A percentile compares a stretch with the other conserved stretches of the same genome.
Evolutionary conservation across 495 filamentous ascomycete genomes (phyloP).

Genomic region (Neurospora africana): DNA sequence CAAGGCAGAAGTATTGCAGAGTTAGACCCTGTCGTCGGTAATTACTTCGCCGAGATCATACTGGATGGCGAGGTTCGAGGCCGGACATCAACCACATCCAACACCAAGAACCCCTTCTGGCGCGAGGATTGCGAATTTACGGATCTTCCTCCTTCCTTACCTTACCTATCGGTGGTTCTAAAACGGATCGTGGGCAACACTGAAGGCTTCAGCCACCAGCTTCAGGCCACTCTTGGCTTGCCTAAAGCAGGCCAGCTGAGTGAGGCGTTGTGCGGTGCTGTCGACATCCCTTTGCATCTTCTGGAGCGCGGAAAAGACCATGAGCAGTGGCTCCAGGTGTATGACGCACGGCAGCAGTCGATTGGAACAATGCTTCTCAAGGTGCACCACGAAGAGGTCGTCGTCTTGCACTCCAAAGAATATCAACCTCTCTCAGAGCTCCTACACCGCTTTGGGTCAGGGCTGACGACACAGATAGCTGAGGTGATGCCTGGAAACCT

Average conservation of each 20-base stretch:
- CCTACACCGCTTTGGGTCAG: constrained; percentile 72
- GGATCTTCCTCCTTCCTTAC: constrained; percentile 72
- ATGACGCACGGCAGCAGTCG: constrained; percentile 57
- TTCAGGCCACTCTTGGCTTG: constrained; percentile 33
- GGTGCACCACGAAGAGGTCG: constrained; percentile 71
- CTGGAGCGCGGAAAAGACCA: constrained; percentile 65
- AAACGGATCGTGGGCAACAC: constrained; percentile 51
- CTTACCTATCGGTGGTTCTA: constrained; percentile 68
- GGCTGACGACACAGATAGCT: constrained; percentile 76
- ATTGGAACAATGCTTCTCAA: constrained; percentile 84
- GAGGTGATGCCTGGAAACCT: constrained; percentile 67
- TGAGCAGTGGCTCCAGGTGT: constrained; percentile 84
- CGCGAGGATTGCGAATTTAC: constrained; percentile 80
- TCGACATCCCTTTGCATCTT: constrained; percentile 79
- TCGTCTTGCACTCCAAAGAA: constrained; percentile 76
- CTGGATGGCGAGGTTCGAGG: constrained; percentile 83
- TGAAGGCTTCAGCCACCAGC: constrained; percentile 32
- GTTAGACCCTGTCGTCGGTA: constrained; percentile 31
- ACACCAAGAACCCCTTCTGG: constrained; percentile 86
- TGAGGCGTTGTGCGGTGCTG: constrained; percentile 51
- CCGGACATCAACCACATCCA: constrained; percentile 70
- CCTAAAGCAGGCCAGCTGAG: constrained; percentile 25
- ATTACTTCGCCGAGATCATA: constrained; percentile 86
- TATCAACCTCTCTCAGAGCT: constrained; percentile 78
- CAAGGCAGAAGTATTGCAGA: constrained; percentile 20